Evolutionary conservation across 768 basidiomycete genomes (phyloP), one percentile per base, ranked within the genome.

Genomic region (Agaricus subrufescens): DNA sequence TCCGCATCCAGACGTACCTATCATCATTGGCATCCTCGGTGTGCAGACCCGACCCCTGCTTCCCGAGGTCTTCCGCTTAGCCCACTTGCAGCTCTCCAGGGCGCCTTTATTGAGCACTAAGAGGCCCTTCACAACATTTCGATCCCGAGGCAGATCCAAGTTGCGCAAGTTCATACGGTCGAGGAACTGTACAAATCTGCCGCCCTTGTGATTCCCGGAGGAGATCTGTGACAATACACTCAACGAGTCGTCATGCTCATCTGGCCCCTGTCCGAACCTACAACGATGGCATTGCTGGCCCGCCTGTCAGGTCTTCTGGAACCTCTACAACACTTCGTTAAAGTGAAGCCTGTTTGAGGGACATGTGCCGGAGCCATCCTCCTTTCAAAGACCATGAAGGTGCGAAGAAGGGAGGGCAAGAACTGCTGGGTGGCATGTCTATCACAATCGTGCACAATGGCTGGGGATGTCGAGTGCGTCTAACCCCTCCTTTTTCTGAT

Each of bases 361-460:
- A 97, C 94, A 0, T 98, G 95, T 69, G 95, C 95, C 0, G 95
- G 96, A 10, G 94, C 94, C 40, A 97, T 98, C 52, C 75, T 98
- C 19, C 81, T 98, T 45, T 81, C 94, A 2, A 78, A 86, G 60
- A 72, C 77, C 11, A 82, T 92, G 82, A 86, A 44, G 87, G 88
- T 44, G 82, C 85, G 3, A 94, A 93, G 74, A 86, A 85, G 63
- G 91, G 89, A 30, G 93, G 93, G 1, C 94, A 96, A 68, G 90
- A 94, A 62, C 77, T 94, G 12, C 72, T 96, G 10, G 86, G 86
- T 30, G 93, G 87, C 5, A 82, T 97, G 64, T 83, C 85, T 3
- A 78, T 96, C 59, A 83, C 82, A 4, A 86, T 94, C 30, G 86
- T 82, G 52, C 80, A 95, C 59, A 98, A 98, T 63, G 91, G 93